Base-by-base conservation (phyloP, 139 green algal genomes). In the Edaphochlamys debaryana region DNA sequence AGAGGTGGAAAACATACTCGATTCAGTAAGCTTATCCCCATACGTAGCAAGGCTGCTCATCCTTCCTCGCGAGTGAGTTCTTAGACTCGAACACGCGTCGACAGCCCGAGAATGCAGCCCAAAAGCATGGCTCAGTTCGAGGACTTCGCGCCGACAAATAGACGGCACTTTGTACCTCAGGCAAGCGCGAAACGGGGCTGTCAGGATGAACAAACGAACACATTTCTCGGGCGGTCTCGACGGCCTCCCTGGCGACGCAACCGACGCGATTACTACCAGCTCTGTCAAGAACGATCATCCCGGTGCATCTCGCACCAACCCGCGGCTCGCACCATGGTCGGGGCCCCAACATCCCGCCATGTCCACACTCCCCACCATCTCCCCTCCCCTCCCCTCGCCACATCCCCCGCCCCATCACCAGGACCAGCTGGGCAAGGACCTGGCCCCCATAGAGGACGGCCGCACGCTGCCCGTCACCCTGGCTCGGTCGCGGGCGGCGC, bases 61-160 rank as follows among this genome's bases (percentile, higher is more conserved):
- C n/a, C n/a, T n/a, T n/a, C n/a, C n/a, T n/a, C n/a, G n/a, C n/a
- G n/a, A n/a, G n/a, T n/a, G n/a, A n/a, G n/a, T n/a, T n/a, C n/a
- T n/a, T n/a, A n/a, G n/a, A n/a, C n/a, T n/a, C n/a, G n/a, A n/a
- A n/a, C n/a, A n/a, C n/a, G n/a, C n/a, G n/a, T n/a, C n/a, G n/a
- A n/a, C n/a, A n/a, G n/a, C n/a, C n/a, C n/a, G n/a, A n/a, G n/a
- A n/a, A n/a, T n/a, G n/a, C n/a, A n/a, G n/a, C n/a, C n/a, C n/a
- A n/a, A 48, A 34, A 81, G 60, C 30, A 17, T 62, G 29, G 75
- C 75, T 8, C 60, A 81, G 30, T 81, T 81, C 41, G 60, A 81
- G 75, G 75, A 81, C 60, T 81, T 81, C 36, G 13, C 40, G 2
- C 58, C 60, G 2, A 50, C 40, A 22, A 27, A 62, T 34, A 36